These are phyloP conservation scores for Debaryomyces maramus DNA, from an alignment of 805 yeast species.

Conservation along the genomic window DNA sequence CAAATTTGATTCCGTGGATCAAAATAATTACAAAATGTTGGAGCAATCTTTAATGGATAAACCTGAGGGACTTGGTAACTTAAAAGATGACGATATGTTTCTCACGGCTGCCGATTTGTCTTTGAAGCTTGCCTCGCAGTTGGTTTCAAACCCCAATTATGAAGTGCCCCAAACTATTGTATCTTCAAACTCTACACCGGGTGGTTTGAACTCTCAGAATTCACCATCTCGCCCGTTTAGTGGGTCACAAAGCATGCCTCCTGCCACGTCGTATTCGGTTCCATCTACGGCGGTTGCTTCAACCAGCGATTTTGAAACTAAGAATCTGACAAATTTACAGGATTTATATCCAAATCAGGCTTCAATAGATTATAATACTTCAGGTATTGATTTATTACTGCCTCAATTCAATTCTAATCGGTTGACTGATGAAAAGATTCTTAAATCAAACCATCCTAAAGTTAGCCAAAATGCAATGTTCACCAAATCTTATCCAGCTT, in stretches of 20 bases:
- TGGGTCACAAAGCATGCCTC: constrained; percentile 3
- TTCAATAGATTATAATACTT: constrained; percentile 1
- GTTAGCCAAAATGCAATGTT: constrained; percentile 9
- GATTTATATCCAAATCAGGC: background rate
- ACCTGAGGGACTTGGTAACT: background rate
- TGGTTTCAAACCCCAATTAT: constrained; percentile 7
- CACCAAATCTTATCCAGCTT: constrained; percentile 48
- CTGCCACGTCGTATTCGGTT: constrained; percentile 11
- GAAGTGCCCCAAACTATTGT: constrained; percentile 2
- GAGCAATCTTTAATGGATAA: background rate
- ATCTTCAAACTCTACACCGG: constrained; percentile 9
- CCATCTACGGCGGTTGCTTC: constrained; percentile 10
- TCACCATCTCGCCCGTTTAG: background rate
- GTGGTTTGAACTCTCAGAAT: constrained; percentile 3
- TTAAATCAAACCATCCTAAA: constrained; percentile 7
- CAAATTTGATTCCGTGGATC: background rate
- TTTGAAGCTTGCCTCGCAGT: constrained; percentile 23
- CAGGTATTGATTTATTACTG: constrained; percentile 26
- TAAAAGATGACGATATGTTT: constrained; percentile 15
- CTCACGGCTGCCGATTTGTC: constrained; percentile 29
- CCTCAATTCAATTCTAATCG: constrained; percentile 20
- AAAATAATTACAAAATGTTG: background rate
- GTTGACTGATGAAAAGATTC: constrained; percentile 10
- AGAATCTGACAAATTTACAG: constrained; percentile 1
- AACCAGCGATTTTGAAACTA: constrained; percentile 1